phyloP scores from a whole-genome alignment of 495 filamentous ascomycete species.

The Hapsidospora chrysogenum region DNA sequence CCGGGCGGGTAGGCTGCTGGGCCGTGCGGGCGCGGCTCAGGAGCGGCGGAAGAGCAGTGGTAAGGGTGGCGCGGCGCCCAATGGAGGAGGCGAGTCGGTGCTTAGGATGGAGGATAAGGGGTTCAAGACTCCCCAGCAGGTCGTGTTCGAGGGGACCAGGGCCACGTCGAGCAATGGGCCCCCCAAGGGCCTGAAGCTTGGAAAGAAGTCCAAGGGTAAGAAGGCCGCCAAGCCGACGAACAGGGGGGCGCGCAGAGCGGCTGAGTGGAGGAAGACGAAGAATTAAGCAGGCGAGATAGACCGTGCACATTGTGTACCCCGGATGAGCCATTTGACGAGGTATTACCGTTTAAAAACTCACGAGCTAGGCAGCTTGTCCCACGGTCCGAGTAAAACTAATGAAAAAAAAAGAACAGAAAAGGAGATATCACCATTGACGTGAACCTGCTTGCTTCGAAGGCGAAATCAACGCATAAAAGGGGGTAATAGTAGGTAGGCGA shows the following conservation, averaged over 20 bases:
- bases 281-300: too few species aligned
- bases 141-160: conserved; percentile 83
- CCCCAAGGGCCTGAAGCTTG: conserved; percentile 43
- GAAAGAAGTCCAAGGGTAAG: conserved; percentile 35
- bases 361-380: too few species aligned
- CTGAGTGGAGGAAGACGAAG: conserved; percentile 43
- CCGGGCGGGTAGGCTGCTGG: conserved; percentile 68
- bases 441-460: background rate
- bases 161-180: conserved; percentile 50
- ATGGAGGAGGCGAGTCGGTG: conserved; percentile 5
- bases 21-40: conserved; percentile 56
- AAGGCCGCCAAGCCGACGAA: conserved; percentile 27
- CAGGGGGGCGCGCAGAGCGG: conserved; percentile 33
- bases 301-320: too few species aligned
- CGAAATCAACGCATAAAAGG: background rate
- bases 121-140: conserved; percentile 41
- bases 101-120: conserved; percentile 9
- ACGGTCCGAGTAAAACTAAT: background rate
- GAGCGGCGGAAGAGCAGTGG: conserved; percentile 15
- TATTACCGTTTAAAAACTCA: too few species aligned
- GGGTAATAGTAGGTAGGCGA: background rate
- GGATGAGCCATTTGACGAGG: too few species aligned
- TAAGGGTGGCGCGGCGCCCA: conserved; percentile 10
- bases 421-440: background rate
- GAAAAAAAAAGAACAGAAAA: conserved; percentile 1